Conservation (phyloP, 495 filamentous ascomycete genomes). For the Tetracladium marchalianum region DNA sequence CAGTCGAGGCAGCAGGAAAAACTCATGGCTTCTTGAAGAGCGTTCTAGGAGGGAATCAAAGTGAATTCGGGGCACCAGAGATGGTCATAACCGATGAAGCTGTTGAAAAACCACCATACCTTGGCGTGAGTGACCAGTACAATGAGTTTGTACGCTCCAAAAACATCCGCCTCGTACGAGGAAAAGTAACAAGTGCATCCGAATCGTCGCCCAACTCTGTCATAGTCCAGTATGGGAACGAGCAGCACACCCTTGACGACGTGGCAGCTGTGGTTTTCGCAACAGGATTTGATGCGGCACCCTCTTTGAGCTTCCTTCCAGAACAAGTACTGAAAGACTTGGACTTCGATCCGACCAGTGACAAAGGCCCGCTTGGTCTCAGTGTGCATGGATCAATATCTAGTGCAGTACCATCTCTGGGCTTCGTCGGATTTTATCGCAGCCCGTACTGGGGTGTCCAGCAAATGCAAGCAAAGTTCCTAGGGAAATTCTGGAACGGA, state of each 20-base stretch:
- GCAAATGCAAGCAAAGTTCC: constrained; percentile 73
- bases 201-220: constrained; percentile 6
- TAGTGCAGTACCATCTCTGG: constrained; percentile 48
- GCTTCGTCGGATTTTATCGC: constrained; percentile 80
- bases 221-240: constrained; percentile 2
- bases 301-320: constrained; percentile 52
- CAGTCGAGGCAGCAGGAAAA: constrained; percentile 37
- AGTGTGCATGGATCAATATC: constrained; percentile 56
- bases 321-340: constrained; percentile 42
- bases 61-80: constrained; percentile 27
- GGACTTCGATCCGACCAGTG: constrained; percentile 40
- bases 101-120: constrained; percentile 39
- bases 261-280: constrained; percentile 62
- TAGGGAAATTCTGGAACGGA: constrained; percentile 37
- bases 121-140: constrained; percentile 64
- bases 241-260: constrained; percentile 29
- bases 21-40: constrained; percentile 43
- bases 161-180: constrained; percentile 41
- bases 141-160: constrained; percentile 58
- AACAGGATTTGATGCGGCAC: constrained; percentile 61
- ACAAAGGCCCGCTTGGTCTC: constrained; percentile 58
- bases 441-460: constrained; percentile 81
- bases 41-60: constrained; percentile 55
- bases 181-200: constrained; percentile 20
- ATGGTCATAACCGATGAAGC: constrained; percentile 3